Evolutionary conservation across 2,329 filamentous ascomycete genomes (phyloP).

Genomic region (Dothiorella sarmentorum): DNA sequence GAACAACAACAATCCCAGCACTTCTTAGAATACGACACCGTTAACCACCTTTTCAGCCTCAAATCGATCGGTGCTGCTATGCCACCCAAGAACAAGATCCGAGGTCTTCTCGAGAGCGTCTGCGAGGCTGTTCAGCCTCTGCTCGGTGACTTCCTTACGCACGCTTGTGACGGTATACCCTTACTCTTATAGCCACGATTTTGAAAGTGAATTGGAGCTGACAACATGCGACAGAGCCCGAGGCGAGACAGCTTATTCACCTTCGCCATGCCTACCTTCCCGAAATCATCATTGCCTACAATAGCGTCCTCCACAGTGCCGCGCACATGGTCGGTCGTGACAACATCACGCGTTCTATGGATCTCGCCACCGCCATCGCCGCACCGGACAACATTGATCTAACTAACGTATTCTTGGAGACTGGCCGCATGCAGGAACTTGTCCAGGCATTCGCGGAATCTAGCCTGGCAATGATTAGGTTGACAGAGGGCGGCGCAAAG

Average conservation of each 20-base stretch:
- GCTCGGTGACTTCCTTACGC: constrained; percentile 32
- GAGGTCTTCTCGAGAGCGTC: constrained; percentile 40
- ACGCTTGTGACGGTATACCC: constrained; percentile 25
- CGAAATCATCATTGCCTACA: constrained; percentile 79
- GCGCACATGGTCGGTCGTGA: constrained; percentile 72
- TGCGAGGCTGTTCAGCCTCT: constrained; percentile 37
- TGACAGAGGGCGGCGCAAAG: constrained; percentile 9
- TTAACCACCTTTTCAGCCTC: constrained; percentile 2
- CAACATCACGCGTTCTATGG: constrained; percentile 79
- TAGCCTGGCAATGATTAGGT: constrained; percentile 63
- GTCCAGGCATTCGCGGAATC: constrained; percentile 65
- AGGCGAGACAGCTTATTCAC: constrained; percentile 58
- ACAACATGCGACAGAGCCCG: constrained; percentile 42
- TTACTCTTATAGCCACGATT: not conserved
- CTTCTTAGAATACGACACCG: not conserved
- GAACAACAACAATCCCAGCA: not conserved
- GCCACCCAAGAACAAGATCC: constrained; percentile 31
- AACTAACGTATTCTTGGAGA: constrained; percentile 36
- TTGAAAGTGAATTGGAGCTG: not conserved
- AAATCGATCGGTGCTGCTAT: constrained; percentile 19
- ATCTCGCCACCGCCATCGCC: constrained; percentile 73
- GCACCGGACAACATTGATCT: constrained; percentile 32
- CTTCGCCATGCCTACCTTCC: constrained; percentile 80
- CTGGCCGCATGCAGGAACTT: constrained; percentile 44
- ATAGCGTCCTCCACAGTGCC: constrained; percentile 74